Evolutionary conservation across 2,329 filamentous ascomycete genomes (phyloP).

Genomic region (Cladosporium halotolerans): DNA sequence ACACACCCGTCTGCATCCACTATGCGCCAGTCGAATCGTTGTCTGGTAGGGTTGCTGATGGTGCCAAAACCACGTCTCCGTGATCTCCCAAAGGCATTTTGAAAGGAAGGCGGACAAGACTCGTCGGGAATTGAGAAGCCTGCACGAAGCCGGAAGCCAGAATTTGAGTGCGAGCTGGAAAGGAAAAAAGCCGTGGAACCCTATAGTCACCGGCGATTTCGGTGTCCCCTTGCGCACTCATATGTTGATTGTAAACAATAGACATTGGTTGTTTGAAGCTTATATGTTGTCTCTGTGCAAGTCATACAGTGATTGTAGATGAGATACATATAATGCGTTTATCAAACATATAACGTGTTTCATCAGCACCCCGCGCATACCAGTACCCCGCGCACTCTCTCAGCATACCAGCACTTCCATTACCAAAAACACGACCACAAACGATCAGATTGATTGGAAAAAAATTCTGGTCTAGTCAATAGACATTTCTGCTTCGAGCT

Average conservation of each 20-base stretch:
- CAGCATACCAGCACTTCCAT: neutral
- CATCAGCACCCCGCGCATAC: neutral
- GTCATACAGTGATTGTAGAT: constrained; percentile 1
- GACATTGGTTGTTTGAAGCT: neutral
- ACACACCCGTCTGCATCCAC: too few relatives aligned
- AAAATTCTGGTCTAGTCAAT: neutral
- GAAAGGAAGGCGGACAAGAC: too few relatives aligned
- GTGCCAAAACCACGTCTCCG: too few relatives aligned
- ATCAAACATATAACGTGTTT: neutral
- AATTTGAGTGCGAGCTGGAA: too few relatives aligned
- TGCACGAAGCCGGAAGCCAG: too few relatives aligned
- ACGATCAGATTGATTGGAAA: neutral
- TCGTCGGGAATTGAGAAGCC: too few relatives aligned
- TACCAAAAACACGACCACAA: neutral
- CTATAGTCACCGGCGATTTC: neutral
- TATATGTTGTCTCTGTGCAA: neutral
- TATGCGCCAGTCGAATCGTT: too few relatives aligned
- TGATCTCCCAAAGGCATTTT: too few relatives aligned
- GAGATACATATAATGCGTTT: constrained; percentile 3
- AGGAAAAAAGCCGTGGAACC: too few relatives aligned
- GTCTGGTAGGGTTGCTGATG: too few relatives aligned
- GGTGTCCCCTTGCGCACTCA: neutral
- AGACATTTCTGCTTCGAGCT: neutral
- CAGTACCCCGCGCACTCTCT: neutral
- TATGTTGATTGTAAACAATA: neutral